Base-by-base conservation (phyloP, 768 basidiomycete species). In the Lactarius hengduanensis region DNA sequence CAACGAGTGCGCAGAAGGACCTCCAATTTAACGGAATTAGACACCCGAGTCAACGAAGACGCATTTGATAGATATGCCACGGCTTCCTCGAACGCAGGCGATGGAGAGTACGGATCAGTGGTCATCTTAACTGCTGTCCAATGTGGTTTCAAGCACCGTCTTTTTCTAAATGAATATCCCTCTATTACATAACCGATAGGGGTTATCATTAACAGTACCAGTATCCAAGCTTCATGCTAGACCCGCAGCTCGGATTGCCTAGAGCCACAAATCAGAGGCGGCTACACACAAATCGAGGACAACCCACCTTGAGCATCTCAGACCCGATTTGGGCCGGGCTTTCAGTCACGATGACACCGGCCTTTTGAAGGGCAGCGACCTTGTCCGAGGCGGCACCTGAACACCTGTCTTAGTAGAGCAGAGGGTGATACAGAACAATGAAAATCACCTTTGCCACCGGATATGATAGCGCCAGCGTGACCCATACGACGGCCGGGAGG, bases 401-500 rank as follows among this genome's bases (percentile, higher is more conserved):
- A 54, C 2, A 32, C 59, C 13, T 53, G 20, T 28, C 32, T 36
- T 57, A 58, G 32, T 57, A 58, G 32, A 8, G n/a, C 22, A 18
- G n/a, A 22, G 26, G 32, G 26, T 3, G 43, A 65, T 16, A 56
- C 40, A 26, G n/a, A 30, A 16, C 30, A 30, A 13, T 26, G 30
- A 54, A 47, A 43, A 59, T 72, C 61, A 85, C 96, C 97, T 82
- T 98, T 99, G 54, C 97, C 97, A 68, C 97, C 97, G 61, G 92
- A 88, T 69, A 98, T 98, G 77, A 98, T 98, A 68, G 97, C 97
- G 71, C 97, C 97, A 65, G 96, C 95, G 74, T 98, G 95, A 57
- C 96, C 94, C 96, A 98, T 99, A 71, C 97, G 90, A 73, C 97
- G 84, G 47, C 97, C 97, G 45, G 97, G 97, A 61, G 97, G 97